Base-by-base conservation (phyloP, 345 rosid species). In the Geranium brycei region DNA sequence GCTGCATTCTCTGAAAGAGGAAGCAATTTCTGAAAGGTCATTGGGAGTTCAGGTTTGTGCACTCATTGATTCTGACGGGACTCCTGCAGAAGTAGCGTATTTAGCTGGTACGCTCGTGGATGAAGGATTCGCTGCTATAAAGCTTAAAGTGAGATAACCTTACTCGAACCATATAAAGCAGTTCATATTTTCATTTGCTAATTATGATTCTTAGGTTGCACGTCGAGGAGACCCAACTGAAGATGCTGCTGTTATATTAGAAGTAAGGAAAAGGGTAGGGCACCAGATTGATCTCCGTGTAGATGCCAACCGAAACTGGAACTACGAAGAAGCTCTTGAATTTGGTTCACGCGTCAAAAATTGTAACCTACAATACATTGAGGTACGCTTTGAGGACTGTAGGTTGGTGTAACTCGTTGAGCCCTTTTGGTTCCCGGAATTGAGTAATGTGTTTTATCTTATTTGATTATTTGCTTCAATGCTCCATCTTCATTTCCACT, bases 231-330 rank as follows among this genome's bases (percentile, higher is more conserved):
- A 76, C 83, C 91, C 93, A 19, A 38, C 82, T 66, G 74, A 83
- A 72, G 98, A 92, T 78, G 96, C 96, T 75, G 69, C 76, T 68
- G 87, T 87, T 63, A 62, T 92, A 70, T 81, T 75, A 73, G 96
- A 85, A 84, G 83, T 92, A 68, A 83, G 96, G 76, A 82, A 78
- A 78, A 79, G 66, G 53, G 81, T 92, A 19, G 98, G 98, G 13
- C 35, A 41, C 53, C 70, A 80, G 35, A 76, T 82, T 77, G 80
- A 83, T 77, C 85, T 92, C 74, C 98, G 96, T 67, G 96, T 69
- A 63, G 98, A 92, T 81, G 98, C 98, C 66, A 92, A 92, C 59
- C 78, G 88, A 71, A 86, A 82, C 51, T 92, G 98, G 98, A 78
- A 79, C 56, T 92, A 81, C 69, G 83, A 89, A 71, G 83, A 89